A percentile compares a stretch with the other conserved stretches of the same genome.
Conservation (phyloP, 1,284 basidiomycete genomes). For the Pyrrhoderma noxium region DNA sequence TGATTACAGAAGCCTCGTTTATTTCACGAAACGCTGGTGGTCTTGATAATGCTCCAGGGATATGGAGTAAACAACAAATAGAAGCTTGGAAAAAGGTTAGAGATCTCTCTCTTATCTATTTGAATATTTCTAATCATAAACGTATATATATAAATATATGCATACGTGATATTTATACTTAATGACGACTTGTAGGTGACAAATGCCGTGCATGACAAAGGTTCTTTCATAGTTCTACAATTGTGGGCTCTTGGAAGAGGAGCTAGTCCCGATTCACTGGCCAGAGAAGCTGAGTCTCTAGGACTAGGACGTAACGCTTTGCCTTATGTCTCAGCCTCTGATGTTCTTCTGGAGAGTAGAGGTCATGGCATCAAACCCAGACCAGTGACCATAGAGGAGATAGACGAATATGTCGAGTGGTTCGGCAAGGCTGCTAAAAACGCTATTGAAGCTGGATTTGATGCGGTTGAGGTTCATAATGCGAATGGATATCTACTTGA, state of each 20-base stretch:
- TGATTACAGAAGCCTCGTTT: constrained; percentile 29
- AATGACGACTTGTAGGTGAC: constrained; percentile 22
- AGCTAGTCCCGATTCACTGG: constrained; percentile 28
- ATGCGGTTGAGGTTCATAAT: constrained; percentile 24
- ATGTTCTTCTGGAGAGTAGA: neutral
- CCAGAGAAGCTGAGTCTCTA: constrained; percentile 21
- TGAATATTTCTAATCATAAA: too few relatives aligned
- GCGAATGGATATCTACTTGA: constrained; percentile 21
- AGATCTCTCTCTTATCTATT: too few relatives aligned
- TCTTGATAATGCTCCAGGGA: constrained; percentile 22
- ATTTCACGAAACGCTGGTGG: constrained; percentile 21
- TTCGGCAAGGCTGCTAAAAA: constrained; percentile 26
- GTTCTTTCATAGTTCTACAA: constrained; percentile 39
- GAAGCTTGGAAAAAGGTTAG: constrained; percentile 26
- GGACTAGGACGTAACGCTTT: constrained; percentile 30
- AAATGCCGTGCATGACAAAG: constrained; percentile 37
- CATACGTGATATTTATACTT: neutral
- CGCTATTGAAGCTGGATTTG: constrained; percentile 28
- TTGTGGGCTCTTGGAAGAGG: constrained; percentile 44
- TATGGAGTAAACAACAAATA: constrained; percentile 26
- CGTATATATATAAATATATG: too few relatives aligned
- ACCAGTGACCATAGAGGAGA: constrained; percentile 31
- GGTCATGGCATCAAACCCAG: constrained; percentile 32
- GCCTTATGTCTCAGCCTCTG: constrained; percentile 29
- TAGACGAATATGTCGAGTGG: too few relatives aligned